Conservation (phyloP, 768 basidiomycete genomes). For the Rhizopogon vulgaris region DNA sequence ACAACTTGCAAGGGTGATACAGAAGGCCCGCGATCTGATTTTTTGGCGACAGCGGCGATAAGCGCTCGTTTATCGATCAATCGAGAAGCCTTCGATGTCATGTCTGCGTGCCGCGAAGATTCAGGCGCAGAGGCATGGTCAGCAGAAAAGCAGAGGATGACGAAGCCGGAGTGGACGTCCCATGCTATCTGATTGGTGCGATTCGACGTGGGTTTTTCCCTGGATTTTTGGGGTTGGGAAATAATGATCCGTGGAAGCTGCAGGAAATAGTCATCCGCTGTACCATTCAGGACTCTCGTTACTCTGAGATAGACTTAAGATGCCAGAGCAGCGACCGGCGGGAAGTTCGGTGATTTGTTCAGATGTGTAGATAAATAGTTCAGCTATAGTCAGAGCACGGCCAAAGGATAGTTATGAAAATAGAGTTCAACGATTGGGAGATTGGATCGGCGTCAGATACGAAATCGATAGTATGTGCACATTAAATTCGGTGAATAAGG, state of each 20-base stretch:
- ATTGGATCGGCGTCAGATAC: constrained; percentile 1
- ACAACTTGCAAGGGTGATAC: background rate
- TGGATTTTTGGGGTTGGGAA: background rate
- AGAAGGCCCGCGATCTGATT: background rate
- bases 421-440: background rate
- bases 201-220: background rate
- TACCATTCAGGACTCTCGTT: background rate
- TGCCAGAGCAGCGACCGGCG: background rate
- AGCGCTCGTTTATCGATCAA: constrained; percentile 19
- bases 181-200: constrained; percentile 1
- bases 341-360: background rate
- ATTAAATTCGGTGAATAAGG: background rate
- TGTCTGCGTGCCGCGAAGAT: constrained; percentile 7
- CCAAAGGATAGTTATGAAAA: background rate
- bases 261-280: background rate
- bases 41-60: constrained; percentile 11
- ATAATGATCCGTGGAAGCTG: constrained; percentile 1
- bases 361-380: background rate
- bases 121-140: constrained; percentile 18
- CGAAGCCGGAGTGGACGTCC: constrained; percentile 5
- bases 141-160: constrained; percentile 16
- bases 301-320: background rate
- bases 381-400: background rate
- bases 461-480: background rate
- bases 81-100: constrained; percentile 11